Conservation (phyloP, 495 filamentous ascomycete genomes). For the Aspergillus sclerotioniger region DNA sequence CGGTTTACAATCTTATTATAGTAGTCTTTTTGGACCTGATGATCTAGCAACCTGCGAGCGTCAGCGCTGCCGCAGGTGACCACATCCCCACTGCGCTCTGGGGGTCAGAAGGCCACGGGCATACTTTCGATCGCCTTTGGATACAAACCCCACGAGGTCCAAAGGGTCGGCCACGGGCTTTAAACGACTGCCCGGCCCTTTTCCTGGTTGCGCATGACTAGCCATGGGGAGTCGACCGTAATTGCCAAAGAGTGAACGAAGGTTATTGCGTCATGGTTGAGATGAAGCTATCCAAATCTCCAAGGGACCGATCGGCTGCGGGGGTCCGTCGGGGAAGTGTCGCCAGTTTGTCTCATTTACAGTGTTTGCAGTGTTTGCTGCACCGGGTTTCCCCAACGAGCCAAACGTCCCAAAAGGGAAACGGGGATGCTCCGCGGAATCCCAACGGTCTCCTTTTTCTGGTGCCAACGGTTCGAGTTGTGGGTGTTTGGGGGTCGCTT, state of each 20-base stretch:
- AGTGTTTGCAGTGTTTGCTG: neutral
- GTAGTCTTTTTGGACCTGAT: conserved; percentile 75
- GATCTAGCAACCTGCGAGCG: conserved; percentile 64
- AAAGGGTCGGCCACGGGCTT: conserved; percentile 73
- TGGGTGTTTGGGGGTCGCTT: neutral
- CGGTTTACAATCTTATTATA: conserved; percentile 80
- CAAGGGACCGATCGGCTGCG: neutral
- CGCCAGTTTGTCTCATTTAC: conserved; percentile 2
- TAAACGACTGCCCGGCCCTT: conserved; percentile 57
- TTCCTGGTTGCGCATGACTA: conserved; percentile 19
- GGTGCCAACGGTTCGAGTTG: neutral
- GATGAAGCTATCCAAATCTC: neutral
- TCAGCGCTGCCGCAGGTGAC: conserved; percentile 11
- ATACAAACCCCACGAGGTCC: conserved; percentile 75
- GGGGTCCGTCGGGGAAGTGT: neutral
- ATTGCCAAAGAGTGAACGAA: conserved; percentile 11
- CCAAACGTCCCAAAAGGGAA: neutral
- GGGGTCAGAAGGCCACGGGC: conserved; percentile 13
- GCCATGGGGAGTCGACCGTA: conserved; percentile 13
- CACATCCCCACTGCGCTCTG: conserved; percentile 5
- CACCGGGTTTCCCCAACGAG: neutral
- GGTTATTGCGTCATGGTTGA: conserved; percentile 4
- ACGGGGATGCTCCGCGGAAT: neutral
- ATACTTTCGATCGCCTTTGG: conserved; percentile 80
- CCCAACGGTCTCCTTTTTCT: conserved; percentile 5